A percentile compares a stretch with the other conserved stretches of the same genome.
phyloP scores from a whole-genome alignment of 1,139 yeast genomes.

The Suzukiozyma palmioleophila region DNA sequence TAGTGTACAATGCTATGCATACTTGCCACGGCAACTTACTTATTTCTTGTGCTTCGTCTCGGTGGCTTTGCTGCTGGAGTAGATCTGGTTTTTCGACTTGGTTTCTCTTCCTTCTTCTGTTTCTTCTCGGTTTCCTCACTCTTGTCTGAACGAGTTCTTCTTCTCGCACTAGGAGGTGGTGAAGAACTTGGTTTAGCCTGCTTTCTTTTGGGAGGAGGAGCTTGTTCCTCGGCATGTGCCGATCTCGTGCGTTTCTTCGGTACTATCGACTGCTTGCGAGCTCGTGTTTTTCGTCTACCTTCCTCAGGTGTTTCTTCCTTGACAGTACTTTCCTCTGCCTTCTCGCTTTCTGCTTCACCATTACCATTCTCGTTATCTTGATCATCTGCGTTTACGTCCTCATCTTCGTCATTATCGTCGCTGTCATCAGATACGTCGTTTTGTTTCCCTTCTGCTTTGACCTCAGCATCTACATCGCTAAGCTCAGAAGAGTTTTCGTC shows the following conservation, averaged over 20 bases:
- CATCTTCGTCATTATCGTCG: conserved; percentile 10
- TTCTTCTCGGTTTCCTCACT: conserved; percentile 15
- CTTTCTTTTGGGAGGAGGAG: conserved; percentile 12
- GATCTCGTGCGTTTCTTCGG: conserved; percentile 26
- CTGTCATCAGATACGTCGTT: conserved; percentile 8
- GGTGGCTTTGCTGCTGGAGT: conserved; percentile 15
- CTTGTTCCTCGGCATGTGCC: background rate
- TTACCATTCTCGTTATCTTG: conserved; percentile 4
- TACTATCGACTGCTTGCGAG: conserved; percentile 10
- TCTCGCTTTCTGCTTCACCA: conserved; percentile 6
- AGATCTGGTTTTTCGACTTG: conserved; percentile 24
- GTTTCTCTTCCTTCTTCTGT: conserved; percentile 8
- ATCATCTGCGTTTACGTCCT: conserved; percentile 12
- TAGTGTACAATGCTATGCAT: no score
- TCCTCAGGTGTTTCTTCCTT: conserved; percentile 14
- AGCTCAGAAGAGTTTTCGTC: conserved; percentile 8
- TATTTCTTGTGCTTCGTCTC: conserved; percentile 25
- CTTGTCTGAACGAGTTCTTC: conserved; percentile 25
- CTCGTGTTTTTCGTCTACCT: conserved; percentile 8
- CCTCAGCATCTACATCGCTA: conserved; percentile 9
- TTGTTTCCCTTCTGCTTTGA: conserved; percentile 4
- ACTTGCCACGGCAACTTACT: conserved; percentile 8
- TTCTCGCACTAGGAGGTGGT: conserved; percentile 15
- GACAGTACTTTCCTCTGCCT: conserved; percentile 13
- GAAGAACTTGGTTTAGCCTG: conserved; percentile 9